Evolutionary conservation across 306 rosid species (phyloP).

Genomic region (Pachyrhizus erosus): DNA sequence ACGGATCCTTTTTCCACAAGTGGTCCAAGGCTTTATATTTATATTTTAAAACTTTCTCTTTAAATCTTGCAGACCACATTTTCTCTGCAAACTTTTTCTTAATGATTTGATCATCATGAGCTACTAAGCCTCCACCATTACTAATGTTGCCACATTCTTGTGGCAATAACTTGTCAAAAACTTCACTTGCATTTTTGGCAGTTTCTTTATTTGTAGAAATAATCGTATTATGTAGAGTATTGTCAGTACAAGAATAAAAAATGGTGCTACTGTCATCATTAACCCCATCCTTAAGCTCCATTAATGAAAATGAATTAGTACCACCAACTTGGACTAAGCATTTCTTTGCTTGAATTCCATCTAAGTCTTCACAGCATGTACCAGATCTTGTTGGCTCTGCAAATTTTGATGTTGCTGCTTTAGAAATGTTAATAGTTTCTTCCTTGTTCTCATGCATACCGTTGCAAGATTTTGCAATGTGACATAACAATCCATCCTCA

Average conservation of each 20-base stretch:
- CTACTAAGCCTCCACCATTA: conserved; percentile 39
- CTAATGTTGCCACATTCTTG: conserved; percentile 37
- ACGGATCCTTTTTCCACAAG: conserved; percentile 79
- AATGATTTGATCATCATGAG: conserved; percentile 29
- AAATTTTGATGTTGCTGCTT: too few species aligned
- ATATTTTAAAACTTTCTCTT: conserved; percentile 71
- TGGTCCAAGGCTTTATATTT: conserved; percentile 73
- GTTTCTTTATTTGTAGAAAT: conserved; percentile 63
- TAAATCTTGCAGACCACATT: conserved; percentile 59
- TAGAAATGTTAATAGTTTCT: too few species aligned
- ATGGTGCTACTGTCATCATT: too few species aligned
- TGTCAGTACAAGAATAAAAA: too few species aligned
- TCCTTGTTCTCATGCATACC: too few species aligned
- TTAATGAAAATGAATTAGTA: background rate
- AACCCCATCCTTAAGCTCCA: conserved; percentile 41
- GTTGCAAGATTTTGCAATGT: too few species aligned
- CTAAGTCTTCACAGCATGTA: too few species aligned
- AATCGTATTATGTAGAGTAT: conserved; percentile 47
- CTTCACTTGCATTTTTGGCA: conserved; percentile 54
- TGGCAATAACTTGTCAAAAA: conserved; percentile 56
- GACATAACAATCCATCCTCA: too few species aligned
- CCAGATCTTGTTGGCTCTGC: too few species aligned
- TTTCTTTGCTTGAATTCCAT: too few species aligned
- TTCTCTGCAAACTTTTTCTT: conserved; percentile 63
- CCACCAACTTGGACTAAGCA: too few species aligned